Base-by-base conservation (phyloP, 768 basidiomycete species). In the Myochromella boudieri region DNA sequence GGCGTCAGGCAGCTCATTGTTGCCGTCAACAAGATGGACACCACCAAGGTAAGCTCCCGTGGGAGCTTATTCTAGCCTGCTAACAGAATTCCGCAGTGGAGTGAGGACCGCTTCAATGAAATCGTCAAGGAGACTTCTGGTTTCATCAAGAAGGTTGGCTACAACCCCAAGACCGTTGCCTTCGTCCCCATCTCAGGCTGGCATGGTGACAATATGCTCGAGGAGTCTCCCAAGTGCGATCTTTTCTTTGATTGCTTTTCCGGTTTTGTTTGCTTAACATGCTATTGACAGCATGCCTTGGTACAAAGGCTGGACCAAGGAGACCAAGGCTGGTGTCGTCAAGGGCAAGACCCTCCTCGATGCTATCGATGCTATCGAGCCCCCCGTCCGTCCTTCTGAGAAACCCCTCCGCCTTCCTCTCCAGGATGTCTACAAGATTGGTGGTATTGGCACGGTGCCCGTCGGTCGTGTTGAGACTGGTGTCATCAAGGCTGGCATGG, bases 141-240 rank as follows among this genome's bases (percentile, higher is more conserved):
- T 70, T 97, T 97, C 84, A 95, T 97, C 72, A 97, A 95, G 85
- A 97, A 97, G 84, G 95, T 97, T 67, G 95, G 95, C 44, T 98
- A 97, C 84, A 97, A 98, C 87, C 95, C 95, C 71, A 97, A 97
- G 84, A 69, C 85, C 46, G 94, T 99, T 57, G 84, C 95, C 54
- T 99, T 98, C 78, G 95, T 98, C 53, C 97, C 97, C 66, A 99
- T 99, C 74, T 99, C 97, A 54, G 97, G 97, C 61, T 99, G 97
- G 97, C 95, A 98, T 81, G 97, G 97, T 67, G 97, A 99, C 85
- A 99, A 99, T 89, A 99, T 99, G 95, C 80, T 99, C 78, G 95
- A 98, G 82, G 92, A 95, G 75, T 97, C 97, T 58, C 1, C 68
- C 75, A 99, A 98, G 91, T 92, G 67, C 40, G 86, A 68, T 29